Evolutionary conservation across 768 basidiomycete species (phyloP), one percentile per base, ranked within the genome.

Genomic region (Boletus bicolor): DNA sequence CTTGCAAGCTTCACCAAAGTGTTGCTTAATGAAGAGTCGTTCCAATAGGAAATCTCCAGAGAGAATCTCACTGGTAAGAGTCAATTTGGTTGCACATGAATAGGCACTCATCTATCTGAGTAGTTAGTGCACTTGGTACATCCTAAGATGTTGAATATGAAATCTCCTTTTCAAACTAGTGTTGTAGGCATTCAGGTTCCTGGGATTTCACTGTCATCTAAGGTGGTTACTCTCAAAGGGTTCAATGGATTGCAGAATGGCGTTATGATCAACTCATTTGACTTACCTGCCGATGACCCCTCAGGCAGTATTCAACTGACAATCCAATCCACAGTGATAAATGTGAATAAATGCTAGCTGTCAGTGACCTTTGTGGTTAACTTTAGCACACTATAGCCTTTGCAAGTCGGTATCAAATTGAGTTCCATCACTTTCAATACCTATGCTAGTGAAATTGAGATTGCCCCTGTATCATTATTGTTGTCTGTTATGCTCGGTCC

Each of bases 351-450:
- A 46, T 14, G 21, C 37, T 21, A n/a, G 12, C 26, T 21, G 21
- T 30, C 9, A 30, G 11, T 17, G 14, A 5, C 37, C 44, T 45
- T 39, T 43, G 11, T 37, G 17, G 54, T 41, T 68, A 37, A 67
- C 36, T 39, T 21, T 43, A 49, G 32, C 28, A 34, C 54, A 17
- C 1, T 5, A 24, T 53, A 86, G 84, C 88, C 88, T 32, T 85
- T 87, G 1, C 86, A 88, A 77, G 85, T 90, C 38, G 88, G 88
- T 28, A 82, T 90, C 12, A 72, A 81, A 55, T 74, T 90, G 8
- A 79, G 76, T 57, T 77, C 79, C 4, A 77, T 90, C 50, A 78
- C 77, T 0, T 90, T 90, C 70, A 75, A 83, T 49, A 82, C 82
- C 17, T 84, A 75, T 61, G 76, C 79, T 35, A 75, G 76, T 28